Conservation (phyloP, 306 rosid genomes). For the Aeschynomene evenia region DNA sequence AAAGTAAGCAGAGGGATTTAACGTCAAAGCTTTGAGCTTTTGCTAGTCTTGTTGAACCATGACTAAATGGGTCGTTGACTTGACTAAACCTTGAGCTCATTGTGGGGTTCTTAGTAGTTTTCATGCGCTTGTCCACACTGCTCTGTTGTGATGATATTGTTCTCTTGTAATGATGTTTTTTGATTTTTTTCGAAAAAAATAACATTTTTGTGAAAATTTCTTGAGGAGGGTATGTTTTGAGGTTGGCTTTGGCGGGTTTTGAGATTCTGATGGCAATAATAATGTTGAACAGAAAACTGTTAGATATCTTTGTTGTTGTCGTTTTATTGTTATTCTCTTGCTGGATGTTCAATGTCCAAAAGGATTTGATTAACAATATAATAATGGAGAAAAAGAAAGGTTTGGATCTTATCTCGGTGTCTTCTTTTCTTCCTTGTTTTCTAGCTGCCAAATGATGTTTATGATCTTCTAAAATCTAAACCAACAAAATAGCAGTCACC, state of each 20-base stretch:
- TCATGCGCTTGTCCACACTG: slow-evolving; percentile 33
- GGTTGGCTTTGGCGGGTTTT: slow-evolving; percentile 13
- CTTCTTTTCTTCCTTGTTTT: not conserved
- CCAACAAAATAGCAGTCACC: slow-evolving; percentile 32
- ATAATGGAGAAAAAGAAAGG: slow-evolving; percentile 2
- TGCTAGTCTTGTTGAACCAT: not conserved
- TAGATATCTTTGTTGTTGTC: slow-evolving; percentile 11
- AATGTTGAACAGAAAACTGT: slow-evolving; percentile 4
- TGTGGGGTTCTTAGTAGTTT: not conserved
- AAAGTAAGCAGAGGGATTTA: slow-evolving; percentile 1
- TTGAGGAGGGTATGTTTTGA: slow-evolving; percentile 6
- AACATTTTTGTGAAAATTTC: not conserved
- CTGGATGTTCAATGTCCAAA: slow-evolving; percentile 32
- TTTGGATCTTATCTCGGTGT: slow-evolving; percentile 25
- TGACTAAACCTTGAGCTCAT: not conserved
- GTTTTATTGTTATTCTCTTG: not conserved
- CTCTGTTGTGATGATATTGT: not conserved
- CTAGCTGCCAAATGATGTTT: slow-evolving; percentile 26
- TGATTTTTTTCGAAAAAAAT: too few relatives aligned
- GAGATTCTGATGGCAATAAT: not conserved
- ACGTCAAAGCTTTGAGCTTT: slow-evolving; percentile 5
- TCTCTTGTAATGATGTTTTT: not conserved
- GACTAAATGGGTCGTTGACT: not conserved
- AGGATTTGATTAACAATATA: not conserved
- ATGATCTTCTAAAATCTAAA: slow-evolving; percentile 30